phyloP scores from a whole-genome alignment of 441 rosid genomes.

The Biscutella laevigata region DNA sequence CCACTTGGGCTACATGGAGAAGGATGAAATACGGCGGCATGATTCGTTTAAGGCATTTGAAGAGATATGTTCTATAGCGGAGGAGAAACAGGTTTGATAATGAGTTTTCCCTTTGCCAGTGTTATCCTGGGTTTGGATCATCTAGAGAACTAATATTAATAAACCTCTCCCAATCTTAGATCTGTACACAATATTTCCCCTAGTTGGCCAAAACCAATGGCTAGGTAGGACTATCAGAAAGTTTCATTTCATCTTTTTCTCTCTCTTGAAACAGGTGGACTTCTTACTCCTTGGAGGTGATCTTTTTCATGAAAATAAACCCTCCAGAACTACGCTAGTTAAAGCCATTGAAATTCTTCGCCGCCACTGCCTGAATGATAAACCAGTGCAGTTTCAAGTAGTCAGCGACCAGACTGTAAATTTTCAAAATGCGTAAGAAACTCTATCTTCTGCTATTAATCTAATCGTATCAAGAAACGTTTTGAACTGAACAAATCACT shows the following conservation, averaged over 20 bases:
- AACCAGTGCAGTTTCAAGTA: slow-evolving; percentile 90
- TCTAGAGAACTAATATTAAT: not conserved
- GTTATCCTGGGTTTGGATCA: not conserved
- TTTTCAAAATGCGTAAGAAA: slow-evolving; percentile 67
- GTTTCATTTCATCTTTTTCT: not conserved
- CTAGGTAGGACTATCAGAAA: not conserved
- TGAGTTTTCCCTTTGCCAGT: not conserved
- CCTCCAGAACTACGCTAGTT: slow-evolving; percentile 86
- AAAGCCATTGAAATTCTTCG: slow-evolving; percentile 97
- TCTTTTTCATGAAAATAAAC: slow-evolving; percentile 97
- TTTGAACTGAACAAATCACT: not conserved
- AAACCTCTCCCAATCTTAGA: not conserved
- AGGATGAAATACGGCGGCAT: slow-evolving; percentile 85
- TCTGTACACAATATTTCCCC: not conserved
- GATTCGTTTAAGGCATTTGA: slow-evolving; percentile 94
- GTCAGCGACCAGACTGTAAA: slow-evolving; percentile 95
- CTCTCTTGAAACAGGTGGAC: slow-evolving; percentile 58
- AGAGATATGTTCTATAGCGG: slow-evolving; percentile 86
- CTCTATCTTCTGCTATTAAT: slow-evolving; percentile 7
- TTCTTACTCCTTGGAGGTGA: slow-evolving; percentile 92
- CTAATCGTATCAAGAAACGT: slow-evolving; percentile 1
- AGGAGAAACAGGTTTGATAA: slow-evolving; percentile 49
- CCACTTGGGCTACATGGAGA: slow-evolving; percentile 96
- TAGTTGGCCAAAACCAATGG: not conserved
- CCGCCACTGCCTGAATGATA: slow-evolving; percentile 79